These are phyloP conservation scores for Lasiosphaeris hirsuta DNA, from an alignment of 495 filamentous ascomycete genomes.

Conservation along the genomic window DNA sequence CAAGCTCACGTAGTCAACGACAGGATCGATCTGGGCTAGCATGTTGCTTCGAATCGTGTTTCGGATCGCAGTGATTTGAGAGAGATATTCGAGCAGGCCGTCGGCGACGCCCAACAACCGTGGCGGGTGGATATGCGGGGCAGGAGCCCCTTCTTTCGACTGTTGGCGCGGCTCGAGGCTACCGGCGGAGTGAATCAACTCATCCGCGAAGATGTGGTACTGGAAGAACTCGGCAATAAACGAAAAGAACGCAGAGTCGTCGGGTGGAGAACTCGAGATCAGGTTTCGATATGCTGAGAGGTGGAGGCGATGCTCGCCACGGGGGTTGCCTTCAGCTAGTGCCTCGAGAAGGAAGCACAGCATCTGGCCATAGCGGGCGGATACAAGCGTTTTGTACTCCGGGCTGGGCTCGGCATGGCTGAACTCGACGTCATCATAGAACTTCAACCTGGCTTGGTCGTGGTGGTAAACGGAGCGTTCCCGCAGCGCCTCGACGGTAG, in stretches of 20 bases:
- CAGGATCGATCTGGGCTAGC: constrained; percentile 58
- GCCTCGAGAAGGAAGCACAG: constrained; percentile 79
- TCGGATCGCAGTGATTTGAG: constrained; percentile 73
- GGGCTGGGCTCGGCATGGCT: constrained; percentile 35
- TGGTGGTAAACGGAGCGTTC: constrained; percentile 56
- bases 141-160: constrained; percentile 60
- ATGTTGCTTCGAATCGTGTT: constrained; percentile 71
- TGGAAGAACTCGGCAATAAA: constrained; percentile 93
- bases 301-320: constrained; percentile 77
- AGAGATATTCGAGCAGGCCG: constrained; percentile 76
- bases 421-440: constrained; percentile 46
- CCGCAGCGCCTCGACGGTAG: constrained; percentile 40
- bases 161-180: constrained; percentile 48
- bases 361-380: constrained; percentile 70
- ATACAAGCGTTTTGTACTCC: constrained; percentile 49
- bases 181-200: constrained; percentile 67
- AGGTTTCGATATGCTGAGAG: constrained; percentile 73
- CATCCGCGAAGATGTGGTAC: constrained; percentile 81
- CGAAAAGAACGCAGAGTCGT: constrained; percentile 63
- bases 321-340: constrained; percentile 71
- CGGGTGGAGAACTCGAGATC: constrained; percentile 56
- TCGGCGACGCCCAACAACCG: constrained; percentile 83
- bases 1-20: constrained; percentile 70
- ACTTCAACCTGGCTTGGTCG: constrained; percentile 54
- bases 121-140: constrained; percentile 71